Percentiles rank a stretch among this genome's conserved stretches.
Conservation (phyloP, 179 eudicot species). For the Silene coronaria region DNA sequence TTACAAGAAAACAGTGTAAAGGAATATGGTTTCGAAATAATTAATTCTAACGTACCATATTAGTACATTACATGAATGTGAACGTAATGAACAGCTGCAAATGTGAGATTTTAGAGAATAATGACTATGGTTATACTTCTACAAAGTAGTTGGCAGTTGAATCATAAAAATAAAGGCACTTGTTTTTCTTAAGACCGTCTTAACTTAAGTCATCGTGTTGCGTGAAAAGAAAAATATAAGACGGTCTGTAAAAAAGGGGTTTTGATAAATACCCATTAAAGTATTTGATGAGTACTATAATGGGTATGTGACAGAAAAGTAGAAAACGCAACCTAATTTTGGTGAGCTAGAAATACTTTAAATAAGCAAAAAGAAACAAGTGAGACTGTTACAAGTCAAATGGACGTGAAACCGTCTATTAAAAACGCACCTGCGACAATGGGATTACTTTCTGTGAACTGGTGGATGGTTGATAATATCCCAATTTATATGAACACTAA, state of each 20-base stretch:
- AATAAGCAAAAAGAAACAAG: neutral
- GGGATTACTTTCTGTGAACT: too few relatives aligned
- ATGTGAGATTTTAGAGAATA: neutral
- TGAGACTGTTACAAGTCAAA: neutral
- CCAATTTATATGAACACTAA: too few relatives aligned
- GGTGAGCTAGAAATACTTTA: neutral
- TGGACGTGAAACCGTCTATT: neutral
- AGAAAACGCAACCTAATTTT: neutral
- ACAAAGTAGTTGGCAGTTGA: slow-evolving; percentile 11
- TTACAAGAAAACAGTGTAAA: slow-evolving; percentile 2
- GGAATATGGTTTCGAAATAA: neutral
- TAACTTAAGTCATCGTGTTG: neutral
- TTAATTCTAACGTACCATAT: neutral
- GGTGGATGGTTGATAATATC: neutral
- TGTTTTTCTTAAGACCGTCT: neutral
- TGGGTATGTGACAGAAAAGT: neutral
- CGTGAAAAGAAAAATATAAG: neutral
- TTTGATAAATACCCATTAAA: neutral
- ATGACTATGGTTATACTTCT: neutral
- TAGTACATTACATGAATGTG: neutral
- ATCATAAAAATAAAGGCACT: neutral
- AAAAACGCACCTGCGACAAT: too few relatives aligned
- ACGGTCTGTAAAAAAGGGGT: neutral
- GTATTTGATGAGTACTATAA: neutral
- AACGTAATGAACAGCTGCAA: neutral